A percentile compares a stretch with the other conserved stretches of the same genome.
Evolutionary conservation across 2,329 filamentous ascomycete species (phyloP).

Genomic region (Colletotrichum agaves): DNA sequence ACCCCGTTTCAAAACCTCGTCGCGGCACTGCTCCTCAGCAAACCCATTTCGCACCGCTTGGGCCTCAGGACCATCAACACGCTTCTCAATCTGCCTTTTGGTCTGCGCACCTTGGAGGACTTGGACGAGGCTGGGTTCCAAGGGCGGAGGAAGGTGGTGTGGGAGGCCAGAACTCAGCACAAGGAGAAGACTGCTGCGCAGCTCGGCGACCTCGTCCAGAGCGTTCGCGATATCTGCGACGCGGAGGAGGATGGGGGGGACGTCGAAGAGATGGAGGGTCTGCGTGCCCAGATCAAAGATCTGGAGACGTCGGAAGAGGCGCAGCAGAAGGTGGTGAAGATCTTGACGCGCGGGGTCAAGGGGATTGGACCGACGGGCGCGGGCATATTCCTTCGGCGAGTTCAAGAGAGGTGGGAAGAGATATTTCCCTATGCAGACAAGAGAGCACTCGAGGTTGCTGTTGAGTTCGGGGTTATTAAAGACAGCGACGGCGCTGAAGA

Average conservation of each 20-base stretch:
- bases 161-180: conserved; percentile 55
- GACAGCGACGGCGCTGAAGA: neutral
- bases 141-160: conserved; percentile 50
- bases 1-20: conserved; percentile 57
- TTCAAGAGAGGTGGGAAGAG: conserved; percentile 17
- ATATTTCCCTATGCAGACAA: conserved; percentile 13
- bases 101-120: conserved; percentile 19
- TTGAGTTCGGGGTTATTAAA: neutral
- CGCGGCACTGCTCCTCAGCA: conserved; percentile 54
- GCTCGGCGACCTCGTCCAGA: conserved; percentile 40
- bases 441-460: conserved; percentile 3
- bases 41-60: conserved; percentile 55
- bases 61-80: conserved; percentile 56
- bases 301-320: neutral
- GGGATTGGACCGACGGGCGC: conserved; percentile 14
- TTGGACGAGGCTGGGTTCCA: conserved; percentile 50
- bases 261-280: neutral
- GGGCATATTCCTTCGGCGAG: conserved; percentile 5
- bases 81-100: conserved; percentile 55
- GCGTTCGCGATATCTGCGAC: neutral
- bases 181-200: conserved; percentile 57
- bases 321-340: neutral
- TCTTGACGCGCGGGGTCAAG: conserved; percentile 7
- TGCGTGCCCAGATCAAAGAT: neutral
- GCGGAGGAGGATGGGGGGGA: neutral